Conservation (phyloP, 1,284 basidiomycete genomes). For the Pascua guehoae region DNA sequence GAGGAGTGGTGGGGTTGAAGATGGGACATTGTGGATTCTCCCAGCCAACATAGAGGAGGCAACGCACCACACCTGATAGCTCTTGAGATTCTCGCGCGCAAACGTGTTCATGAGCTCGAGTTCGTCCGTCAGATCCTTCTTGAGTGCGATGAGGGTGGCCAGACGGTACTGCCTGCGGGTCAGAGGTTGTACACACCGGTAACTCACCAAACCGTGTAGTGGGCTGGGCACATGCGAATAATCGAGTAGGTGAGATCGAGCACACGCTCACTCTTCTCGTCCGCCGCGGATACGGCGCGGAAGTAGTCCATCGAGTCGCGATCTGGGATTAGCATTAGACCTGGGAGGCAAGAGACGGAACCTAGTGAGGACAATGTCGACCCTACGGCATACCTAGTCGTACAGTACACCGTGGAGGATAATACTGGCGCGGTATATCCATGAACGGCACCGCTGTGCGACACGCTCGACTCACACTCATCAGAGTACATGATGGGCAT, state of each 20-base stretch:
- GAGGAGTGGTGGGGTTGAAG: neutral
- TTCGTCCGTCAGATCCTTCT: conserved; percentile 67
- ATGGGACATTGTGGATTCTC: neutral
- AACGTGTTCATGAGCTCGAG: conserved; percentile 78
- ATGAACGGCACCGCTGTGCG: too few relatives aligned
- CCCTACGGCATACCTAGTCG: too few relatives aligned
- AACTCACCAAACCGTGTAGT: conserved; percentile 85
- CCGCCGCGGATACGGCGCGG: conserved; percentile 68
- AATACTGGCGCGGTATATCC: neutral
- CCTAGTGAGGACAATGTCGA: too few relatives aligned
- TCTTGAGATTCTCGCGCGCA: conserved; percentile 77
- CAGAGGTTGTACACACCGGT: neutral
- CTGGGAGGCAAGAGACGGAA: too few relatives aligned
- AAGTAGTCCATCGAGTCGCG: conserved; percentile 89
- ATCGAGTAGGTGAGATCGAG: conserved; percentile 79
- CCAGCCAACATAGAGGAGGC: neutral
- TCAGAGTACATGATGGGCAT: conserved; percentile 83
- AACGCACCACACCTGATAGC: conserved; percentile 84
- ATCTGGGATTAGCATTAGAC: conserved; percentile 56
- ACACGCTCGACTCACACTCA: conserved; percentile 63
- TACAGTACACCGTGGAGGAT: neutral
- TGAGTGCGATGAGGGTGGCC: conserved; percentile 67
- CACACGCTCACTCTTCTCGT: conserved; percentile 73
- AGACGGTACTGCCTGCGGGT: conserved; percentile 81
- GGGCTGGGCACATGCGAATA: conserved; percentile 83